A percentile compares a stretch with the other conserved stretches of the same genome.
Evolutionary conservation across 345 rosid species (phyloP).

Genomic region (Eutrema japonicum): DNA sequence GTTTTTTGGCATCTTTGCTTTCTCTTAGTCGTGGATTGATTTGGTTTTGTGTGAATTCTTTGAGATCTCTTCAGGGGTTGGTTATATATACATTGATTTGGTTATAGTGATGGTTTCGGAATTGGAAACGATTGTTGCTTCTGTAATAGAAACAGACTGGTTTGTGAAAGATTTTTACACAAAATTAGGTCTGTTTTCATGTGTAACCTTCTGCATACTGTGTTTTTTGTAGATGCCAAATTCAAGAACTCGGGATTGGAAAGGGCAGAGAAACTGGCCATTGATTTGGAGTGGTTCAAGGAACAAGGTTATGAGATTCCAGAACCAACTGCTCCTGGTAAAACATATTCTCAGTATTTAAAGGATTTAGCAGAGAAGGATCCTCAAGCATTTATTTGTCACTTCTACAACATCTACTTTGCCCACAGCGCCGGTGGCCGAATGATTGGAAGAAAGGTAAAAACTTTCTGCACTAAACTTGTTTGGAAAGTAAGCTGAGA

Average conservation of each 20-base stretch:
- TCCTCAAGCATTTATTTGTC: slow-evolving; percentile 95
- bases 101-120: too few relatives aligned
- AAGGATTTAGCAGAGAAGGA: slow-evolving; percentile 76
- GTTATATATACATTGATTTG: too few relatives aligned
- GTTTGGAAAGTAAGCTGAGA: not conserved
- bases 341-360: slow-evolving; percentile 60
- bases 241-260: slow-evolving; percentile 87
- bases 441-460: slow-evolving; percentile 95
- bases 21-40: not conserved
- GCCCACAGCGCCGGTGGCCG: slow-evolving; percentile 98
- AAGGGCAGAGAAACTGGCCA: slow-evolving; percentile 68
- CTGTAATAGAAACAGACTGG: not conserved
- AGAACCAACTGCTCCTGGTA: slow-evolving; percentile 79
- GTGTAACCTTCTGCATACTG: not conserved
- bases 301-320: slow-evolving; percentile 87
- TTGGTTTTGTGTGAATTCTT: not conserved
- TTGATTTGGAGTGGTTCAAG: slow-evolving; percentile 87
- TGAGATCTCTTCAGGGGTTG: not conserved
- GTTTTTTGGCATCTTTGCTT: not conserved
- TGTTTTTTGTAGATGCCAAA: slow-evolving; percentile 63
- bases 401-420: slow-evolving; percentile 92
- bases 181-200: not conserved
- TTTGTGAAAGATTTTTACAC: not conserved
- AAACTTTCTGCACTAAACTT: not conserved
- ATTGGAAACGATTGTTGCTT: not conserved